Conservation (phyloP, 345 rosid genomes). For the Arabidopsis arenosa region DNA sequence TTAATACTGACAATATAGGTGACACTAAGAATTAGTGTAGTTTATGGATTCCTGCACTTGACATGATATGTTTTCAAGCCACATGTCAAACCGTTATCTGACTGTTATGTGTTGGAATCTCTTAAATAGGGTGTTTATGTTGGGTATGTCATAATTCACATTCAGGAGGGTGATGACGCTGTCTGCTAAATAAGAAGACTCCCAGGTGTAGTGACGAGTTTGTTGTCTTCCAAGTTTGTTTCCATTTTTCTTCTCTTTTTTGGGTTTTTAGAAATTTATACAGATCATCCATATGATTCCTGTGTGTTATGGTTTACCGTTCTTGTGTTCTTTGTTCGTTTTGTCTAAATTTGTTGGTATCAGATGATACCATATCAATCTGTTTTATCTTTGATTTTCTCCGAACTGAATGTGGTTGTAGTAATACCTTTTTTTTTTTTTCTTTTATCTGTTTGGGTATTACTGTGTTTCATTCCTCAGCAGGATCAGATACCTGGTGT, state of each 20-base stretch:
- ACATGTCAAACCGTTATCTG: conserved; percentile 54
- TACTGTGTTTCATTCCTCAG: conserved; percentile 16
- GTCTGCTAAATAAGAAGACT: conserved; percentile 83
- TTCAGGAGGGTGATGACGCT: conserved; percentile 82
- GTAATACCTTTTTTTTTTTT: conserved; percentile 16
- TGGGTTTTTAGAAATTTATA: conserved; percentile 51
- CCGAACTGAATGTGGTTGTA: conserved; percentile 21
- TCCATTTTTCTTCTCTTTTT: conserved; percentile 36
- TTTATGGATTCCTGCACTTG: conserved; percentile 44
- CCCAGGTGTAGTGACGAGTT: conserved; percentile 77
- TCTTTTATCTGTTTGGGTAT: conserved; percentile 6
- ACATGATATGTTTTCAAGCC: conserved; percentile 51
- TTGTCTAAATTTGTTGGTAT: not conserved
- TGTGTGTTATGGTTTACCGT: conserved; percentile 10
- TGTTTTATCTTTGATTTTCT: conserved; percentile 16
- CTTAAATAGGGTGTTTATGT: conserved; percentile 84
- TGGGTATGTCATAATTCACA: conserved; percentile 75
- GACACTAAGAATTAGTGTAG: conserved; percentile 30
- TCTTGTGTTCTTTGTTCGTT: conserved; percentile 14
- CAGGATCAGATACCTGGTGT: conserved; percentile 29
- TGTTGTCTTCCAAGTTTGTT: conserved; percentile 63
- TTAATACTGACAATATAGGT: not conserved
- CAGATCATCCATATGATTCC: conserved; percentile 42
- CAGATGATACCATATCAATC: conserved; percentile 12
- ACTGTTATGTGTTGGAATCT: conserved; percentile 71